Conservation (phyloP, 352 stramenopile species). For the Phytophthora pinifolia region DNA sequence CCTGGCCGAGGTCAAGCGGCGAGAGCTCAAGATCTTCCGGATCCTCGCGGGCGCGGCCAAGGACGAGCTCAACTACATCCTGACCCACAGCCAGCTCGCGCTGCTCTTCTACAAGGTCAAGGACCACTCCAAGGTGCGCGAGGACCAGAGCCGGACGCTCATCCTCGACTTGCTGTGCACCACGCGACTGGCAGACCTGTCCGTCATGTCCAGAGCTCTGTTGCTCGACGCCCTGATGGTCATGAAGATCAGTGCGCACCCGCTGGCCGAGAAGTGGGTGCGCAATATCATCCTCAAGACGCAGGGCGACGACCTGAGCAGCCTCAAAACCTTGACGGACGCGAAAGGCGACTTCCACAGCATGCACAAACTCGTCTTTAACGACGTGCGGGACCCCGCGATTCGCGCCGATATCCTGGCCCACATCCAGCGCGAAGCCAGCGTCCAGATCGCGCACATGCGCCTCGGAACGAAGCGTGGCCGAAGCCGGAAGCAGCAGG, state of each 20-base stretch:
- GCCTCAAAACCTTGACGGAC: slow-evolving; percentile 96
- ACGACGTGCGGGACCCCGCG: slow-evolving; percentile 89
- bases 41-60: slow-evolving; percentile 94
- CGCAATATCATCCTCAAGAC: slow-evolving; percentile 97
- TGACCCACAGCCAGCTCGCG: slow-evolving; percentile 94
- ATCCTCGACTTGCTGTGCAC: slow-evolving; percentile 95
- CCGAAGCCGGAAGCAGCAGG: slow-evolving; percentile 75
- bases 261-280: slow-evolving; percentile 94
- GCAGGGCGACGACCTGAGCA: slow-evolving; percentile 94
- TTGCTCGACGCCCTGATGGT: slow-evolving; percentile 97
- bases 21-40: slow-evolving; percentile 95
- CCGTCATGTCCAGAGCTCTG: slow-evolving; percentile 90
- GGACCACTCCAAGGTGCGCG: slow-evolving; percentile 72
- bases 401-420: slow-evolving; percentile 94
- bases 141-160: slow-evolving; percentile 89
- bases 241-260: slow-evolving; percentile 96
- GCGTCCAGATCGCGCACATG: slow-evolving; percentile 94
- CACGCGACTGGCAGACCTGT: slow-evolving; percentile 92
- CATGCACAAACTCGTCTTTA: slow-evolving; percentile 98
- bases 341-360: slow-evolving; percentile 96
- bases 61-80: slow-evolving; percentile 97
- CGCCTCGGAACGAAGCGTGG: slow-evolving; percentile 85
- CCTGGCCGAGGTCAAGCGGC: slow-evolving; percentile 68
- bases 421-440: slow-evolving; percentile 95
- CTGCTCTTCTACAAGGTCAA: slow-evolving; percentile 99